These are phyloP conservation scores for Microbotryum silenes-acaulis DNA, from an alignment of 1,284 basidiomycete species.

Conservation along the genomic window DNA sequence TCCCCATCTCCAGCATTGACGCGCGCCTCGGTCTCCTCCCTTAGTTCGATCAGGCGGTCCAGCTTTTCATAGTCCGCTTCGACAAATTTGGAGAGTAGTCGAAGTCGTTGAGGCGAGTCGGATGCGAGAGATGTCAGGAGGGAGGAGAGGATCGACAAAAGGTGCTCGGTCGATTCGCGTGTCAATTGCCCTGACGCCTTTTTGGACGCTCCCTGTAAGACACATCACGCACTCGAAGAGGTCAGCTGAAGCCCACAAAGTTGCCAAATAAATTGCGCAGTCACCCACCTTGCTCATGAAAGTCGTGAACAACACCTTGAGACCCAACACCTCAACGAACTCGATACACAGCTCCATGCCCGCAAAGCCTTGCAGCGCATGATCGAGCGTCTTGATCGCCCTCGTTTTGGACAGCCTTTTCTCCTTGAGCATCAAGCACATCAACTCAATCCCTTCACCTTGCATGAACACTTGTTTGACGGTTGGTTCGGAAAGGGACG, in stretches of 20 bases:
- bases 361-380: slow-evolving; percentile 75
- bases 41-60: slow-evolving; percentile 81
- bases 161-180: slow-evolving; percentile 76
- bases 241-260: background rate
- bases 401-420: slow-evolving; percentile 70
- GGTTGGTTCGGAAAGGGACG: slow-evolving; percentile 61
- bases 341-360: slow-evolving; percentile 61
- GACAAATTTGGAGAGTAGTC: slow-evolving; percentile 87
- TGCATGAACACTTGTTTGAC: slow-evolving; percentile 74
- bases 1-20: slow-evolving; percentile 52
- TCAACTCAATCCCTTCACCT: slow-evolving; percentile 91
- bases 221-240: background rate
- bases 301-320: slow-evolving; percentile 79
- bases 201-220: background rate
- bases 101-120: slow-evolving; percentile 70
- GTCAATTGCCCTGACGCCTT: slow-evolving; percentile 35
- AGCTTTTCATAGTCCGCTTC: slow-evolving; percentile 85
- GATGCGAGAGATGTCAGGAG: slow-evolving; percentile 81
- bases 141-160: slow-evolving; percentile 78
- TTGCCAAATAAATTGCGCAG: background rate
- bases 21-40: slow-evolving; percentile 55
- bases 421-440: slow-evolving; percentile 92
- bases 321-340: slow-evolving; percentile 78
- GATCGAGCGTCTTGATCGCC: slow-evolving; percentile 82
- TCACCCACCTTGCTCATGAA: slow-evolving; percentile 81